Conservation (phyloP, 2,329 filamentous ascomycete genomes). For the Salinomyces thailandicus region DNA sequence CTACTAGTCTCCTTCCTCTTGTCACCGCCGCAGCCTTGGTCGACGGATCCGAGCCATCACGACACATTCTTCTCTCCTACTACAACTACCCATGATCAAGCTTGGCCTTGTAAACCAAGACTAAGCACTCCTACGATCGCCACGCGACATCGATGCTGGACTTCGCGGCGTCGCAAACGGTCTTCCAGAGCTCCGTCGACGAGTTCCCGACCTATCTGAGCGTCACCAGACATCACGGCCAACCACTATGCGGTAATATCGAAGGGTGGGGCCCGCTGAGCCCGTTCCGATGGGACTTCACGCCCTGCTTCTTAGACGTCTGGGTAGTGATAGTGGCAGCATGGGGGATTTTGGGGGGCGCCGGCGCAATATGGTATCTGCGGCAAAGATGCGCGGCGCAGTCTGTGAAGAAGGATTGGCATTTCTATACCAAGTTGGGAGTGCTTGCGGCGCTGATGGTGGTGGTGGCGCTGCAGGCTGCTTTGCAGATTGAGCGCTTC, state of each 20-base stretch:
- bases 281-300: slow-evolving; percentile 80
- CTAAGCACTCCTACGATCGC: too few species aligned
- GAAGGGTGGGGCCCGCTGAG: slow-evolving; percentile 96
- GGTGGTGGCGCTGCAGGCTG: slow-evolving; percentile 61
- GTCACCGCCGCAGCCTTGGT: too few species aligned
- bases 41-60: too few species aligned
- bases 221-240: slow-evolving; percentile 25
- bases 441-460: slow-evolving; percentile 58
- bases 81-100: too few species aligned
- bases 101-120: too few species aligned
- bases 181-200: slow-evolving; percentile 6
- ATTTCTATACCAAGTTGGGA: slow-evolving; percentile 83
- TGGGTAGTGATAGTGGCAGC: slow-evolving; percentile 67
- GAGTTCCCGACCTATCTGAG: slow-evolving; percentile 21
- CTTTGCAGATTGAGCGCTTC: slow-evolving; percentile 62
- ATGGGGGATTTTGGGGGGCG: slow-evolving; percentile 69
- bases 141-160: slow-evolving; percentile 5
- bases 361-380: slow-evolving; percentile 69
- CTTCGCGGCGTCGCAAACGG: slow-evolving; percentile 5
- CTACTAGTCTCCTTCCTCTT: too few species aligned
- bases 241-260: slow-evolving; percentile 74
- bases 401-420: slow-evolving; percentile 69
- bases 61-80: too few species aligned
- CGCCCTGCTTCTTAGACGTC: slow-evolving; percentile 92
- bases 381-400: slow-evolving; percentile 57